A percentile compares a stretch with the other conserved stretches of the same genome.
phyloP scores from a whole-genome alignment of 768 basidiomycete genomes.

The Collybiopsis luxurians region DNA sequence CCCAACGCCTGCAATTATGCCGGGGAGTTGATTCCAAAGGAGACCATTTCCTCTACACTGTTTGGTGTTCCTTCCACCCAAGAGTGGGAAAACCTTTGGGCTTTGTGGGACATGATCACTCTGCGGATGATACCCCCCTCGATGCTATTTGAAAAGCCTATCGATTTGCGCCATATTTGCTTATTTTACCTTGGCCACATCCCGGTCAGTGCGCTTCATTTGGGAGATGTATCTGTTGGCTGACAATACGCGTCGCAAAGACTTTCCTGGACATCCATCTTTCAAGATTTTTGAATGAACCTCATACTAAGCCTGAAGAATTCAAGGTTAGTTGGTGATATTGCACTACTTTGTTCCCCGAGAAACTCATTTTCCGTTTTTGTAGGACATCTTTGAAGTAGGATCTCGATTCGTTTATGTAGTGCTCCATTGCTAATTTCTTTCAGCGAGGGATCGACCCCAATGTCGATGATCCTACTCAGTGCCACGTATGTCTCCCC shows the following conservation, averaged over 20 bases:
- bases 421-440: background rate
- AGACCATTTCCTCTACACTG: constrained; percentile 32
- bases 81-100: constrained; percentile 88
- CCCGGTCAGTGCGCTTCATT: constrained; percentile 33
- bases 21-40: constrained; percentile 19
- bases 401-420: background rate
- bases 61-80: constrained; percentile 69
- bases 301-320: constrained; percentile 78
- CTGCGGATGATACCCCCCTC: constrained; percentile 81
- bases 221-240: no score
- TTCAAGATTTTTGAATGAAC: constrained; percentile 68
- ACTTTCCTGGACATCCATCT: constrained; percentile 91
- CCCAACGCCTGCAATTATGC: constrained; percentile 25
- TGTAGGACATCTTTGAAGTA: constrained; percentile 76
- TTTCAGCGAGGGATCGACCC: constrained; percentile 93
- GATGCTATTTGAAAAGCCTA: constrained; percentile 89
- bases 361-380: constrained; percentile 1
- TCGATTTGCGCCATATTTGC: constrained; percentile 92
- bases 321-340: constrained; percentile 53
- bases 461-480: constrained; percentile 83
- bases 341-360: no score
- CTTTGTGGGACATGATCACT: constrained; percentile 84
- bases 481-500: constrained; percentile 64
- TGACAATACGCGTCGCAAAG: no score
- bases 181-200: constrained; percentile 98